A percentile compares a stretch with the other conserved stretches of the same genome.
Evolutionary conservation across 1,284 basidiomycete species (phyloP).

Genomic region (Phenoliferia sp.): DNA sequence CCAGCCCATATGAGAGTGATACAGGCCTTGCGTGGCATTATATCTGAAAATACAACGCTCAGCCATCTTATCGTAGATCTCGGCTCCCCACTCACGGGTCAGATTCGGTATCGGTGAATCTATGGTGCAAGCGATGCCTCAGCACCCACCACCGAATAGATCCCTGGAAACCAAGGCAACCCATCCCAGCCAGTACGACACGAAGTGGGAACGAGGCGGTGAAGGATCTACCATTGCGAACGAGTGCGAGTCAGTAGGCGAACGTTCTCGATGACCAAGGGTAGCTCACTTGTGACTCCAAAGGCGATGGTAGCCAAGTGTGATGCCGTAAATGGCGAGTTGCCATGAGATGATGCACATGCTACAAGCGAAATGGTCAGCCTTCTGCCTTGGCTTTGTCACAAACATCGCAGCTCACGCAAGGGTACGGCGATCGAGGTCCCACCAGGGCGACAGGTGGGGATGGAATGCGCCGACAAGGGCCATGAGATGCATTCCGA

Average conservation of each 20-base stretch:
- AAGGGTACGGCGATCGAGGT: constrained; percentile 50
- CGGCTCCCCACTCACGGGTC: constrained; percentile 51
- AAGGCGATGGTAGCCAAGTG: constrained; percentile 68
- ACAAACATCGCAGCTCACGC: constrained; percentile 28
- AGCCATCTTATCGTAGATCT: neutral
- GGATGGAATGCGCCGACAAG: constrained; percentile 50
- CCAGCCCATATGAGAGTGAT: constrained; percentile 77
- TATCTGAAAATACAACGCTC: constrained; percentile 44
- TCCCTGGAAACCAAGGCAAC: constrained; percentile 64
- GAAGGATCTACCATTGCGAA: constrained; percentile 52
- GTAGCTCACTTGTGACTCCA: constrained; percentile 61
- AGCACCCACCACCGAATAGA: constrained; percentile 60
- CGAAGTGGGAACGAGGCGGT: constrained; percentile 56
- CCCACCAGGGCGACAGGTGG: constrained; percentile 47
- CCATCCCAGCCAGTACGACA: constrained; percentile 57
- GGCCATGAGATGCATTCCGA: constrained; percentile 59
- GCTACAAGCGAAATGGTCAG: neutral
- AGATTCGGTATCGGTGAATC: constrained; percentile 43
- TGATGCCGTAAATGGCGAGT: constrained; percentile 61
- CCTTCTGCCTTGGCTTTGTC: too few relatives aligned
- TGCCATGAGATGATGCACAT: constrained; percentile 61
- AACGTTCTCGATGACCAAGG: neutral
- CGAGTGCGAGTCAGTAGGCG: neutral
- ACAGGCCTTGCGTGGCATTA: constrained; percentile 63
- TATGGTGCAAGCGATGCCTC: constrained; percentile 69